phyloP scores from a whole-genome alignment of 2,329 filamentous ascomycete genomes.

The Fonsecaea nubica region DNA sequence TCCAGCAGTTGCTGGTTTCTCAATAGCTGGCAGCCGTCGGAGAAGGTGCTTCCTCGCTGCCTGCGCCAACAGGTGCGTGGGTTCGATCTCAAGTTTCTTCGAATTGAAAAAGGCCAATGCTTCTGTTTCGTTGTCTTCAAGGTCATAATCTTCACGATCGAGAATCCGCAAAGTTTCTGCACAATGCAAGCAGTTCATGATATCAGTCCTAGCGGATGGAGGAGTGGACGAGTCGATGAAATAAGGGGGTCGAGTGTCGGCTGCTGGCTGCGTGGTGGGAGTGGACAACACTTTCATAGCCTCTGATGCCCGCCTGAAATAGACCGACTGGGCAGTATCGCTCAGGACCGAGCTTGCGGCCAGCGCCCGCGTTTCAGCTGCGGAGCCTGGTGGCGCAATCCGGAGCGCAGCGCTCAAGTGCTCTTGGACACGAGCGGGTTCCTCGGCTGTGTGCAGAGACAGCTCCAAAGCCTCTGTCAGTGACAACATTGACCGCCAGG shows the following conservation, averaged over 20 bases:
- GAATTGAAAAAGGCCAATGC: conserved; percentile 46
- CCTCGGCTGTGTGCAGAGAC: conserved; percentile 60
- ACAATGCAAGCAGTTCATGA: conserved; percentile 63
- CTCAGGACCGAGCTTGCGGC: conserved; percentile 65
- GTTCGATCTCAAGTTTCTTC: conserved; percentile 42
- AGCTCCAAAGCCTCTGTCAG: conserved; percentile 72
- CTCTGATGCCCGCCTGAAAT: conserved; percentile 48
- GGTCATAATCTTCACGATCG: conserved; percentile 42
- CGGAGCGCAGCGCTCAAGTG: conserved; percentile 73
- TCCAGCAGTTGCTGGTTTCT: conserved; percentile 25
- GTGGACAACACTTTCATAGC: conserved; percentile 63
- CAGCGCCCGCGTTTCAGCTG: conserved; percentile 66
- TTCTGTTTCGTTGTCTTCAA: conserved; percentile 40
- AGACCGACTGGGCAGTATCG: conserved; percentile 51
- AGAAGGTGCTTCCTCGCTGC: conserved; percentile 36
- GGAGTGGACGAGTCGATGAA: conserved; percentile 64
- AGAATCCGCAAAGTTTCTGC: conserved; percentile 64
- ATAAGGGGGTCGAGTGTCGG: conserved; percentile 43
- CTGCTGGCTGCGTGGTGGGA: conserved; percentile 12
- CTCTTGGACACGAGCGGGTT: conserved; percentile 54
- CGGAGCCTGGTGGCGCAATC: conserved; percentile 78
- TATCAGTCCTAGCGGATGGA: conserved; percentile 57
- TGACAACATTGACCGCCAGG: conserved; percentile 82
- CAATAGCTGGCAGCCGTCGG: conserved; percentile 29
- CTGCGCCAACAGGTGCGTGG: conserved; percentile 35